Conservation (phyloP, 2,329 filamentous ascomycete species). For the Fusarium falciforme region DNA sequence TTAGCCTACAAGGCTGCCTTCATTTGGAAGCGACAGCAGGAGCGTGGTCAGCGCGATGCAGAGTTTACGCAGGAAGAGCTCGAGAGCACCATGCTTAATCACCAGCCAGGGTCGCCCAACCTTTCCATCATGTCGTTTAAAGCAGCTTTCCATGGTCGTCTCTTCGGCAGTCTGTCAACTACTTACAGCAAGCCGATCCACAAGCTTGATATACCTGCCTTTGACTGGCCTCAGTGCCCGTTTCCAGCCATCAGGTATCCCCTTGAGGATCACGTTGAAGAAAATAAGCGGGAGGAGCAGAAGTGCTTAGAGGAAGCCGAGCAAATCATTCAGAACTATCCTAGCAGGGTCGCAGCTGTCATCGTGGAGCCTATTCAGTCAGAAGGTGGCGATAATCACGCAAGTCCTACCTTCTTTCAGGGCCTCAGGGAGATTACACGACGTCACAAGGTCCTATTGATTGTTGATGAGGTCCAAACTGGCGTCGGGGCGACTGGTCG, state of each 20-base stretch:
- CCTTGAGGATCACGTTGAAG: conserved; percentile 79
- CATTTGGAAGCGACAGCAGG: conserved; percentile 85
- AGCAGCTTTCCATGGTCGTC: not conserved
- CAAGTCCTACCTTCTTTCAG: not conserved
- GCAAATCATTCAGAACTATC: not conserved
- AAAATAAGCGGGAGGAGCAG: conserved; percentile 67
- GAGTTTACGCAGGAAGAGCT: not conserved
- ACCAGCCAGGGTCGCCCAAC: not conserved
- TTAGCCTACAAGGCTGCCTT: conserved; percentile 94
- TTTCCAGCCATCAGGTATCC: conserved; percentile 90
- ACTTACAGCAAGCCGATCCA: conserved; percentile 93
- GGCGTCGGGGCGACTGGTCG: conserved; percentile 91
- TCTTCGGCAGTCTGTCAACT: conserved; percentile 59
- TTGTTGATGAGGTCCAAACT: conserved; percentile 85
- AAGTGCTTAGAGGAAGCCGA: not conserved
- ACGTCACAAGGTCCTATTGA: not conserved
- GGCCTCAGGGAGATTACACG: not conserved
- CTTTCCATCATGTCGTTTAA: not conserved
- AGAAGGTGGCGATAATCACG: not conserved
- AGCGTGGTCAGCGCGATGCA: conserved; percentile 67
- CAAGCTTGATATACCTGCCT: conserved; percentile 93
- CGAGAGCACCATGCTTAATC: not conserved
- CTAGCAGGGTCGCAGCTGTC: not conserved
- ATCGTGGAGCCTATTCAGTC: not conserved
- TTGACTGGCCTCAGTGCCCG: conserved; percentile 91